Base-by-base conservation (phyloP, 2,329 filamentous ascomycete genomes). In the Monosporascus sp. region DNA sequence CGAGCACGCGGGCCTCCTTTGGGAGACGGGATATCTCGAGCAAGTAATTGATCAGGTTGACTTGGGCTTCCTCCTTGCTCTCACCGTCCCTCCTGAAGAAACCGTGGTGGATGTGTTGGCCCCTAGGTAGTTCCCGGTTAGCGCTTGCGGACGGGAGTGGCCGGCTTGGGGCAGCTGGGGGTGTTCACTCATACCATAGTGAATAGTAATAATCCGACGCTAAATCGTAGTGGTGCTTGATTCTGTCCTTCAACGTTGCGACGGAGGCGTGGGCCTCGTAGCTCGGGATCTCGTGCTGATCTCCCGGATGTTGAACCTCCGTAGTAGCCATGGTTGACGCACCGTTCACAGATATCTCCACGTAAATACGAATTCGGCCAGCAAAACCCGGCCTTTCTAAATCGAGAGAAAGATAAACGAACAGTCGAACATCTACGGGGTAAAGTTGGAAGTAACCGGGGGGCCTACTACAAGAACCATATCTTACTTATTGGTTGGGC, bases 101-200 rank as follows among this genome's bases (percentile, higher is more conserved):
- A 51, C 81, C 81, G 58, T 85, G 81, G 63, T 85, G 82, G 62
- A 85, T 84, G 60, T 85, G 81, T 63, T 84, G 80, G 51, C 81
- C 81, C 80, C 80, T 83, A 37, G 17, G n/a, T 9, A 22, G 8
- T 20, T 22, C 22, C 31, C 31, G 31, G 4, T 62, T 47, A 56
- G 56, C 40, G 11, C 50, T 24, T 35, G 17, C 22, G 16, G n/a
- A 45, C 40, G 40, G 47, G 44, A 47, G 26, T 46, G 46, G 19
- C 31, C 31, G 31, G 31, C 9, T 35, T 14, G 9, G 9, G 31
- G 9, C 9, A 35, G 31, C 31, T 35, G 11, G 31, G 27, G 31
- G 31, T 35, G 35, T 11, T 26, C 38, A 60, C 61, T 14, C 31
- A 44, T 73, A 83, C 81, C 81, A 85, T 20, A 85, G 71, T 37